Evolutionary conservation across 176 grass and related monocot genomes (phyloP).

Genomic region (Triticum aestivum): DNA sequence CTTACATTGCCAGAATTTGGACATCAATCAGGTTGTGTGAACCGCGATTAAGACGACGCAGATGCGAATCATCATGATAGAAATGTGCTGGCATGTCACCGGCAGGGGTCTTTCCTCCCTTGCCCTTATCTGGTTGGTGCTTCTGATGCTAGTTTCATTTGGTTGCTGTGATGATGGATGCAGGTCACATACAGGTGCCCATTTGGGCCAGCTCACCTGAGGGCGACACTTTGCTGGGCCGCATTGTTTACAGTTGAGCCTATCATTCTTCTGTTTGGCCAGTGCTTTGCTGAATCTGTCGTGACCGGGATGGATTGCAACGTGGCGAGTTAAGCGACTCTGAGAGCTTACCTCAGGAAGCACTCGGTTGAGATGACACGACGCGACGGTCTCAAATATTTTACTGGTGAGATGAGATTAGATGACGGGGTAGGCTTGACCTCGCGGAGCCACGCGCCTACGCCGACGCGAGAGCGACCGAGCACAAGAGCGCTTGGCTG

Average conservation of each 20-base stretch:
- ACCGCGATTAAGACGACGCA: not conserved
- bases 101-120: not conserved
- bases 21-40: not conserved
- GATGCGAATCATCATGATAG: not conserved
- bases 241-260: not conserved
- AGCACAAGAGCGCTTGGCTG: not conserved
- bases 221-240: not conserved
- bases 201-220: not conserved
- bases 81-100: not conserved
- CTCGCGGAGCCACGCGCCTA: not conserved
- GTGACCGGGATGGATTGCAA: not conserved
- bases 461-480: not conserved
- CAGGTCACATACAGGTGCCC: not conserved
- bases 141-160: no score
- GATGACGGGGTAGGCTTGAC: not conserved
- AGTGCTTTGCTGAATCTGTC: not conserved
- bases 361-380: slow-evolving; percentile 9
- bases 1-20: not conserved
- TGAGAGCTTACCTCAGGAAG: slow-evolving; percentile 5
- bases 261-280: not conserved
- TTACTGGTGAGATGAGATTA: not conserved
- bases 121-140: not conserved
- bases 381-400: slow-evolving; percentile 8
- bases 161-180: slow-evolving; percentile 10
- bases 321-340: not conserved